Evolutionary conservation across 2,329 filamentous ascomycete species (phyloP).

Genomic region (Hypomyces rosellus): DNA sequence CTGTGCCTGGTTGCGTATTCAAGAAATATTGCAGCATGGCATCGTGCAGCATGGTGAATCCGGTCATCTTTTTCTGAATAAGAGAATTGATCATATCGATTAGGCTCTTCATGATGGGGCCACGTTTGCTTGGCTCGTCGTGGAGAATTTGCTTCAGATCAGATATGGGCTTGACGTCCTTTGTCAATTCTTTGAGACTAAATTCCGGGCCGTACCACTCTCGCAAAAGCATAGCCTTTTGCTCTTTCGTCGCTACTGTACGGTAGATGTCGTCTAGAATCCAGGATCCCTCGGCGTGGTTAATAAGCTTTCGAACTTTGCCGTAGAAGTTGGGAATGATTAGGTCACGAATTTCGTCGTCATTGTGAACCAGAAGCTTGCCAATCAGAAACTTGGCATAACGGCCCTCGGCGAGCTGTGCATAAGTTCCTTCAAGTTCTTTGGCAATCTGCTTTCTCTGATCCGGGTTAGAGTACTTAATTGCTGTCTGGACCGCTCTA

Average conservation of each 20-base stretch:
- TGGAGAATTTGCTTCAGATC: conserved; percentile 72
- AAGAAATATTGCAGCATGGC: conserved; percentile 97
- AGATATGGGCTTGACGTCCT: conserved; percentile 50
- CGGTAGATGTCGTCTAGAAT: conserved; percentile 97
- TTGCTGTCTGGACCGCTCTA: conserved; percentile 90
- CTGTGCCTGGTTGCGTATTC: conserved; percentile 67
- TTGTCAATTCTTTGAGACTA: conserved; percentile 61
- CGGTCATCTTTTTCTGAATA: conserved; percentile 92
- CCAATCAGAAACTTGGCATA: conserved; percentile 98
- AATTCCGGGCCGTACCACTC: conserved; percentile 98
- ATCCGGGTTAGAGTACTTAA: conserved; percentile 86
- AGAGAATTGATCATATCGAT: conserved; percentile 84
- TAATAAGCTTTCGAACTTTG: conserved; percentile 85
- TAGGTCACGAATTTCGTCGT: conserved; percentile 76
- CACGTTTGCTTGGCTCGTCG: conserved; percentile 75
- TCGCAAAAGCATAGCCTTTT: conserved; percentile 77
- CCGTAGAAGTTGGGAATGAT: conserved; percentile 95
- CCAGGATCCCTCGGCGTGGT: conserved; percentile 94
- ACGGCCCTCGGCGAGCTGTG: conserved; percentile 81
- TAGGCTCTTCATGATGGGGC: conserved; percentile 78
- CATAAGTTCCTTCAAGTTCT: conserved; percentile 81
- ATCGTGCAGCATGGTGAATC: conserved; percentile 96
- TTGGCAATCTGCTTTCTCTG: conserved; percentile 81
- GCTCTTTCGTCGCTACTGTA: conserved; percentile 74
- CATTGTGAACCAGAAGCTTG: conserved; percentile 89